phyloP scores from a whole-genome alignment of 2,329 filamentous ascomycete genomes.

The Alternaria alternata region DNA sequence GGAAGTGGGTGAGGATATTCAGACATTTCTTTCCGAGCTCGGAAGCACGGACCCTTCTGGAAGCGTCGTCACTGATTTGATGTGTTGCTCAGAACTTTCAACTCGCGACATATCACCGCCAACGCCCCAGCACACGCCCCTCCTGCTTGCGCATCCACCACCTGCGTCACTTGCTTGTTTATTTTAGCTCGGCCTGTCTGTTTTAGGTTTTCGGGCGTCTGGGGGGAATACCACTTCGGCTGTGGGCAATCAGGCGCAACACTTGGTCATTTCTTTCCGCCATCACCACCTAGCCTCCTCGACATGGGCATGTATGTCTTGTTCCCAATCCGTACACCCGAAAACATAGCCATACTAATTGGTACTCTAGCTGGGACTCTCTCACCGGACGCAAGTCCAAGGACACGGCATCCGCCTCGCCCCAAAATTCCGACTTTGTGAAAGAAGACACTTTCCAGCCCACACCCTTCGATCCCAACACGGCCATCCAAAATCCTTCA shows the following conservation, averaged over 20 bases:
- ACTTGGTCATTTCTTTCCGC: constrained; percentile 23
- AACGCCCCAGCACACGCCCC: constrained; percentile 28
- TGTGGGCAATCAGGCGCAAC: constrained; percentile 32
- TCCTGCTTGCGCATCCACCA: constrained; percentile 41
- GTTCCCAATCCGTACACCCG: neutral
- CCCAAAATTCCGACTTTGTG: constrained; percentile 41
- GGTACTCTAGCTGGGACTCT: constrained; percentile 58
- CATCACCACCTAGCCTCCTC: constrained; percentile 25
- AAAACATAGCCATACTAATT: constrained; percentile 9
- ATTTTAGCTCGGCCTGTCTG: constrained; percentile 12
- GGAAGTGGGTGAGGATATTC: constrained; percentile 12
- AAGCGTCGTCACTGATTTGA: constrained; percentile 10
- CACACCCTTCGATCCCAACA: constrained; percentile 72
- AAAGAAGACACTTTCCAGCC: constrained; percentile 61
- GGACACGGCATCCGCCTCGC: constrained; percentile 53
- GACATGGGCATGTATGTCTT: constrained; percentile 48
- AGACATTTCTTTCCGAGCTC: constrained; percentile 40
- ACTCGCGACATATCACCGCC: constrained; percentile 6
- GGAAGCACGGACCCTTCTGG: constrained; percentile 34
- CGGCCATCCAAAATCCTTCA: constrained; percentile 77
- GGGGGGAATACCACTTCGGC: constrained; percentile 19
- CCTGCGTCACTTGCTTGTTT: constrained; percentile 19
- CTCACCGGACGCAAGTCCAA: constrained; percentile 66
- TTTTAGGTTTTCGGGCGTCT: constrained; percentile 31
- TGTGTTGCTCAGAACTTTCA: constrained; percentile 38